Evolutionary conservation across 805 yeast species (phyloP), one percentile per base, ranked within the genome.

Genomic region (Metschnikowia arizonensis): DNA sequence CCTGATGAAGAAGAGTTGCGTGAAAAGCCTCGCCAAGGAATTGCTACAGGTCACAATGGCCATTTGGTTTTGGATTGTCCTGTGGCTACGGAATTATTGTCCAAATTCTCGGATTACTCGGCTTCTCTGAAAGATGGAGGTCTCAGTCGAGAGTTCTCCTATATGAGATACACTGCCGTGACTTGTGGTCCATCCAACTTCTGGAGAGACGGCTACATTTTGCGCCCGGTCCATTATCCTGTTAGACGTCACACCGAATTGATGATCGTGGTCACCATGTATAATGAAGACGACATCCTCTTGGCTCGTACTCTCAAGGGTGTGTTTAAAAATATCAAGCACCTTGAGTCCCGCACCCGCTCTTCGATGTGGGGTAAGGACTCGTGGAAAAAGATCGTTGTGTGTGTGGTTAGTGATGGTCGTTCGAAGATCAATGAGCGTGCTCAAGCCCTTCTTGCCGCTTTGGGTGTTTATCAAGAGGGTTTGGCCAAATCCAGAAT

Each of bases 401-500:
- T 93, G 15, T 80, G 88, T 54, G 79, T 91, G 25, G 90, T 91
- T 11, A 85, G 90, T 48, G 99, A 91, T 67, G 99, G 99, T 49
- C 81, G 98, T 57, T 77, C 81, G 11, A 88, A 89, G 55, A 80
- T 91, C 47, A 77, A 88, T 62, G 85, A 85, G 37, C 74, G 90
- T 40, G 78, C 97, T 0, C 78, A 82, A 58, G 89, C 90, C 7
- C 70, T 91, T 25, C 70, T 91, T 61, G 85, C 93, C 11, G 86
- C 96, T 2, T 63, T 91, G 44, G 99, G 99, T 19, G 85, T 85
- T 33, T 91, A 83, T 62, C 99, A 93, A 65, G 97, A 89, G 49
- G 97, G 97, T 0, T 88, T 89, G 65, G 97, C 98, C 37, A 89
- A 89, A 62, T 86, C 88, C 59, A 85, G 82, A 59, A 88, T 93